Evolutionary conservation across 179 eudicot species (phyloP).

Genomic region (Beta lomatogona): DNA sequence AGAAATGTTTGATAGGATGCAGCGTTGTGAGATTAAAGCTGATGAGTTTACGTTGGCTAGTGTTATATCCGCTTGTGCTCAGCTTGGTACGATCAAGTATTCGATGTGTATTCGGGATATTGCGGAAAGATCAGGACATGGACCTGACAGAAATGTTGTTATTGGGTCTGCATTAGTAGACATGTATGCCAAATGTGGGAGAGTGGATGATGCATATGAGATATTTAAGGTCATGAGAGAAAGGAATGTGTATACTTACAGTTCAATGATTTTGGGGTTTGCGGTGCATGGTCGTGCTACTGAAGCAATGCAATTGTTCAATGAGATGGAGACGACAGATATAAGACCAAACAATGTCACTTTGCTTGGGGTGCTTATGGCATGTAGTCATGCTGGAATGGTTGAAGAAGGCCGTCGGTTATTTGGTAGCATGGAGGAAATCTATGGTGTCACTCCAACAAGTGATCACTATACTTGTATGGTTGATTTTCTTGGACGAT

Average conservation of each 20-base stretch:
- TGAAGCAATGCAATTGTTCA: constrained; percentile 52
- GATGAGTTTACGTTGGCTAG: constrained; percentile 65
- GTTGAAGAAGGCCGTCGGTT: constrained; percentile 57
- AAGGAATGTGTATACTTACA: constrained; percentile 62
- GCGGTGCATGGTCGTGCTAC: constrained; percentile 61
- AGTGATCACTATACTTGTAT: constrained; percentile 62
- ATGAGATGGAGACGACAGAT: constrained; percentile 55
- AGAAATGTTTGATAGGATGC: constrained; percentile 60
- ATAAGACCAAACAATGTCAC: constrained; percentile 66
- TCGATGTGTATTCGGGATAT: constrained; percentile 52
- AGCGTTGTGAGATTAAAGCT: constrained; percentile 35
- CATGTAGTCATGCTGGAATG: constrained; percentile 79
- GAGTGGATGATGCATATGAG: constrained; percentile 56
- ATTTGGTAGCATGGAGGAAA: constrained; percentile 51
- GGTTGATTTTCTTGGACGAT: constrained; percentile 73
- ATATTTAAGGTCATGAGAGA: constrained; percentile 49
- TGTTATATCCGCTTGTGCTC: constrained; percentile 77
- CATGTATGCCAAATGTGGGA: constrained; percentile 79
- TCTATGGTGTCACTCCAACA: constrained; percentile 43
- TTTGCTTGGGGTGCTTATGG: constrained; percentile 68
- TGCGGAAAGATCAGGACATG: constrained; percentile 55
- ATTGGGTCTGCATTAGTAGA: constrained; percentile 80
- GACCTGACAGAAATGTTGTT: constrained; percentile 44
- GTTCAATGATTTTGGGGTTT: constrained; percentile 70
- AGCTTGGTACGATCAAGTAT: constrained; percentile 54